A percentile compares a stretch with the other conserved stretches of the same genome.
Evolutionary conservation across 768 basidiomycete species (phyloP).

Genomic region (Leccinum arenicola): DNA sequence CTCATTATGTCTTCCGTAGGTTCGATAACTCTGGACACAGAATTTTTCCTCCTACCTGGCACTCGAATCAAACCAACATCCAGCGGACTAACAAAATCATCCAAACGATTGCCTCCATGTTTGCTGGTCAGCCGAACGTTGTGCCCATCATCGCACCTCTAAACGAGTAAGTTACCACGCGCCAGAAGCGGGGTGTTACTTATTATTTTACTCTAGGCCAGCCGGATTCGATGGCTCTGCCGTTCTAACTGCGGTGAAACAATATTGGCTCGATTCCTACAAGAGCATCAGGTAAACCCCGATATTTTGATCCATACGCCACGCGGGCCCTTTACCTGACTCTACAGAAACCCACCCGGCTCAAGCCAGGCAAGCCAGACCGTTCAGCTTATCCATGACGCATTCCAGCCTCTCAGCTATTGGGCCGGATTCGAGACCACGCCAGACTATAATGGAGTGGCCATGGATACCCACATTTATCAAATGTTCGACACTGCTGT

Average conservation of each 20-base stretch:
- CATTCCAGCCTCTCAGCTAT: conserved; percentile 70
- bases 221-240: conserved; percentile 61
- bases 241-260: conserved; percentile 46
- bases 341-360: conserved; percentile 39
- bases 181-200: neutral
- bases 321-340: conserved; percentile 2
- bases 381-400: conserved; percentile 70
- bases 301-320: neutral
- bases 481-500: conserved; percentile 67
- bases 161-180: conserved; percentile 57
- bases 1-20: conserved; percentile 34
- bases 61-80: conserved; percentile 61
- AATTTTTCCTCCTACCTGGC: conserved; percentile 63
- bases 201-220: conserved; percentile 44
- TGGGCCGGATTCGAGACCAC: conserved; percentile 62
- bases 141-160: conserved; percentile 72
- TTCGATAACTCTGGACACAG: conserved; percentile 82
- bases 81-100: conserved; percentile 66
- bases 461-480: conserved; percentile 79
- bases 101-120: conserved; percentile 58
- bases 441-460: conserved; percentile 60
- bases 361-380: conserved; percentile 50
- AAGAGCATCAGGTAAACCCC: conserved; percentile 59
- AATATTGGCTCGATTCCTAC: conserved; percentile 77
- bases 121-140: conserved; percentile 47